phyloP scores from a whole-genome alignment of 2,329 filamentous ascomycete genomes.

The Juglanconis sp. region DNA sequence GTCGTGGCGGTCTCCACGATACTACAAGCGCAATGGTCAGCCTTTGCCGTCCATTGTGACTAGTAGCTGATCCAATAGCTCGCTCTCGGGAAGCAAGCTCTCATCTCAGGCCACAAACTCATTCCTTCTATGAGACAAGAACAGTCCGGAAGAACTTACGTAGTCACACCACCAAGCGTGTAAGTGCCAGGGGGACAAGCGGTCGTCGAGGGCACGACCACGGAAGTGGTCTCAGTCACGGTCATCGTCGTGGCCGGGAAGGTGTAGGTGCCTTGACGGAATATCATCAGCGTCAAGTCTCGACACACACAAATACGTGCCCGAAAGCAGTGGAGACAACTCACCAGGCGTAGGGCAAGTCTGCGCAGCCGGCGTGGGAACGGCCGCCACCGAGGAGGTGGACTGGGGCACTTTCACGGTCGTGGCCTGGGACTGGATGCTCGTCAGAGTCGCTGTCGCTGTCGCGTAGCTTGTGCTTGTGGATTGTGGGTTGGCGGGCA shows the following conservation, averaged over 20 bases:
- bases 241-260: slow-evolving; percentile 70
- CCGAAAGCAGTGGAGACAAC: background rate
- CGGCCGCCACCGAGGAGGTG: slow-evolving; percentile 38
- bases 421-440: slow-evolving; percentile 30
- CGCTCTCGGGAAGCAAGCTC: background rate
- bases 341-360: slow-evolving; percentile 57
- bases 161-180: slow-evolving; percentile 71
- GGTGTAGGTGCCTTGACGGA: slow-evolving; percentile 58
- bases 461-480: slow-evolving; percentile 24
- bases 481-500: slow-evolving; percentile 18
- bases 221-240: slow-evolving; percentile 64
- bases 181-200: slow-evolving; percentile 60
- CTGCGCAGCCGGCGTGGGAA: slow-evolving; percentile 52
- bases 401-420: slow-evolving; percentile 36
- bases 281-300: background rate
- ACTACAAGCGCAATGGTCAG: slow-evolving; percentile 2
- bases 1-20: slow-evolving; percentile 64
- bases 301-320: background rate
- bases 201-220: slow-evolving; percentile 62
- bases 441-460: slow-evolving; percentile 26
- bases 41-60: background rate
- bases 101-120: background rate
- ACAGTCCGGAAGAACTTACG: slow-evolving; percentile 26
- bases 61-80: background rate
- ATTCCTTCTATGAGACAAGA: background rate